phyloP scores from a whole-genome alignment of 73 alveolate genomes.

The Paramecium primaurelia region DNA sequence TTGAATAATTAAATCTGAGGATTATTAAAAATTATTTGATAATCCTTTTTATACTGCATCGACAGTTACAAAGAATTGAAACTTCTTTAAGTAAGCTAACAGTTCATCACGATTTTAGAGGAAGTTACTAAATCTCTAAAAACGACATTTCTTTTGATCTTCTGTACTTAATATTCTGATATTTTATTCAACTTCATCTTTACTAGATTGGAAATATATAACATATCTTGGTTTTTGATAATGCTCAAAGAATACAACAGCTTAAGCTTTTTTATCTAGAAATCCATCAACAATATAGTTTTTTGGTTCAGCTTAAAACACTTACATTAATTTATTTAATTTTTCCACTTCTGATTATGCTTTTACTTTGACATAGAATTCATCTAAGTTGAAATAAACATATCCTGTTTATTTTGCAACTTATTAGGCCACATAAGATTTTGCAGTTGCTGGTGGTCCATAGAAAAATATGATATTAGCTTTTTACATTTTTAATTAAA shows the following conservation, averaged over 20 bases:
- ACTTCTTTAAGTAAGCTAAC: background rate
- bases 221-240: slow-evolving; percentile 35
- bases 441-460: slow-evolving; percentile 43
- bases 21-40: slow-evolving; percentile 12
- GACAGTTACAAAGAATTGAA: slow-evolving; percentile 48
- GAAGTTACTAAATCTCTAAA: background rate
- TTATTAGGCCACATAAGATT: slow-evolving; percentile 25
- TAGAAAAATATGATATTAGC: slow-evolving; percentile 26
- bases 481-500: background rate
- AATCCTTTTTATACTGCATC: slow-evolving; percentile 50
- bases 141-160: background rate
- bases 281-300: slow-evolving; percentile 46
- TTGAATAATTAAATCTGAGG: background rate
- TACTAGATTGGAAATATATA: slow-evolving; percentile 16
- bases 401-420: slow-evolving; percentile 23
- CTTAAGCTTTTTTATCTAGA: slow-evolving; percentile 30
- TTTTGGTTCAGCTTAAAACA: background rate
- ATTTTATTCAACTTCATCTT: slow-evolving; percentile 47
- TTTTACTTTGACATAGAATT: background rate
- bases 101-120: slow-evolving; percentile 38
- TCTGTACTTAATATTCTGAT: slow-evolving; percentile 25
- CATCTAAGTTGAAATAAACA: background rate
- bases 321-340: background rate
- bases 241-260: slow-evolving; percentile 29
- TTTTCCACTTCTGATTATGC: slow-evolving; percentile 13